Evolutionary conservation across 805 yeast species (phyloP), one percentile per base, ranked within the genome.

Genomic region (Starmerella vitae): DNA sequence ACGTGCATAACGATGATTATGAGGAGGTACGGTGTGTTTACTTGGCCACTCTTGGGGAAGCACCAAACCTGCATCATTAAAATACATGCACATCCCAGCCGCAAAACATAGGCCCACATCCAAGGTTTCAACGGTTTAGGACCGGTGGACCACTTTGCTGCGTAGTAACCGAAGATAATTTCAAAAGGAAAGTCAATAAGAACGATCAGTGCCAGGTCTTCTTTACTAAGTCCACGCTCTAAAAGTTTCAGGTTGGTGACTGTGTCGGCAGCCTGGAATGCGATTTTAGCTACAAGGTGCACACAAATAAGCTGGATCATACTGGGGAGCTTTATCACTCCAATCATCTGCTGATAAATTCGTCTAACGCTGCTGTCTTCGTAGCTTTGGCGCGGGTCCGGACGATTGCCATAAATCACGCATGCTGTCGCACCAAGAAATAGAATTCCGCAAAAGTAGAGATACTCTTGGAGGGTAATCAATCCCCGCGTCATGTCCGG

Each of bases 111-210:
- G 0, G 91, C 97, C 56, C 70, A 68, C 49, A 86, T 56, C 98
- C 98, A 91, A 0, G 97, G 97, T 36, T 69, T 70, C 39, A 91
- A 65, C 0, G 95, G 66, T 13, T 51, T 43, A 19, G 49, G 62
- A 3, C 93, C 93, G 0, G 80, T 71, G 0, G 94, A 81, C 95
- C 96, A 84, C 51, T 84, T 74, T 5, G 94, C 98, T 1, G 93
- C 93, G 51, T 85, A 86, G 58, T 85, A 91, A 1, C 98, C 97
- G 61, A 91, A 88, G 3, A 88, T 61, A 56, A 91, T 79, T 57
- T 91, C 97, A 58, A 91, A 85, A 9, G 98, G 98, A 59, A 91
- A 91, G 57, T 91, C 95, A 35, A 91, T 82, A 33, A 91, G 61
- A 0, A 88, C 97, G 0, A 95, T 82, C 17, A 91, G 72, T 1